Conservation (phyloP, 306 rosid genomes). For the Dalbergia cultrata region DNA sequence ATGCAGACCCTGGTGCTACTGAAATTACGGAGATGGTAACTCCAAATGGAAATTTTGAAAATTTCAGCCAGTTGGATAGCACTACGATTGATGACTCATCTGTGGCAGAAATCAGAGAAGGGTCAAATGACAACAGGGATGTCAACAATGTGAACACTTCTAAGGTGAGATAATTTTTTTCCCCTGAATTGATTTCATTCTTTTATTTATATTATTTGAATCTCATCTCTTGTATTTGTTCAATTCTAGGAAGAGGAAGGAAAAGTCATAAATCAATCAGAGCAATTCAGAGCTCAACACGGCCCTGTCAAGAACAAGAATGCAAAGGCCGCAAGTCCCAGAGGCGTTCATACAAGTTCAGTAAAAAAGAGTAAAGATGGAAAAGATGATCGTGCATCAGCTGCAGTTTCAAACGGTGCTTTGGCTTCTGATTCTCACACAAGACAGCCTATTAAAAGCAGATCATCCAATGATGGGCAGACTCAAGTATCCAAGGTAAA, state of each 20-base stretch:
- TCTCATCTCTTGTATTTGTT: constrained; percentile 38
- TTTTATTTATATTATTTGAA: constrained; percentile 29
- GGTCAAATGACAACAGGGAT: constrained; percentile 46
- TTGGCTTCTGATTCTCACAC: constrained; percentile 55
- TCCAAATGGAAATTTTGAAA: constrained; percentile 61
- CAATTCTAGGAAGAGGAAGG: constrained; percentile 61
- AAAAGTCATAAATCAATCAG: constrained; percentile 48
- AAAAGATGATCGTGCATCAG: constrained; percentile 57
- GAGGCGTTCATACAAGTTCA: constrained; percentile 50
- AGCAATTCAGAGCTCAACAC: constrained; percentile 56
- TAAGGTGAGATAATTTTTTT: constrained; percentile 55
- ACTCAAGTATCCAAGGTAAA: constrained; percentile 63
- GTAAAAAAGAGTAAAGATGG: constrained; percentile 68
- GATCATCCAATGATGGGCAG: constrained; percentile 60
- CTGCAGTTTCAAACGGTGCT: constrained; percentile 76
- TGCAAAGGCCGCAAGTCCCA: constrained; percentile 58
- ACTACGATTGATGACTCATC: constrained; percentile 51
- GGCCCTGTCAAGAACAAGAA: constrained; percentile 65
- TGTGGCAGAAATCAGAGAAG: constrained; percentile 59
- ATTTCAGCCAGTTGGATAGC: constrained; percentile 50
- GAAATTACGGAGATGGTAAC: constrained; percentile 45
- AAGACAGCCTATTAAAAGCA: constrained; percentile 64
- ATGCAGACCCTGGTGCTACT: constrained; percentile 40
- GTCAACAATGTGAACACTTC: constrained; percentile 57
- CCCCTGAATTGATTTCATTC: constrained; percentile 16